These are phyloP conservation scores for Aspergillus bridgeri DNA, from an alignment of 495 filamentous ascomycete genomes.

Conservation along the genomic window DNA sequence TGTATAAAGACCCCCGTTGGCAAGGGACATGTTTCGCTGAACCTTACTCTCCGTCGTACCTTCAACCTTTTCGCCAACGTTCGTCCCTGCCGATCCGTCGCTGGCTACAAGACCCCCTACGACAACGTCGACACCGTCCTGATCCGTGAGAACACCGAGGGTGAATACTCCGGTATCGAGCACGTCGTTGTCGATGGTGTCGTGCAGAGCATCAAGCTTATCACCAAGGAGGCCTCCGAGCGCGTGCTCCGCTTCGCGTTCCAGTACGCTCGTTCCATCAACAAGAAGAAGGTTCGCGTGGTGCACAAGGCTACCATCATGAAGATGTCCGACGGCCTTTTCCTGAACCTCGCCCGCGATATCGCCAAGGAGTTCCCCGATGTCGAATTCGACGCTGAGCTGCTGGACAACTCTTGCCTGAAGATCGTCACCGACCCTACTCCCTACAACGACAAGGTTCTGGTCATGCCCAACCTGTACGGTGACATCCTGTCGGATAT, in stretches of 20 bases:
- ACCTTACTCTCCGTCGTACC: conserved; percentile 94
- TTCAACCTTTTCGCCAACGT: conserved; percentile 99
- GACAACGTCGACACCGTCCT: conserved; percentile 96
- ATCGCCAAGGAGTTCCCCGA: conserved; percentile 91
- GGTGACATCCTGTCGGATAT: conserved; percentile 99
- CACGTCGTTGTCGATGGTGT: conserved; percentile 97
- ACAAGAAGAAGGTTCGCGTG: conserved; percentile 90
- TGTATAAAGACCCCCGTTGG: conserved; percentile 83
- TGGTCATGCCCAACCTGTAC: conserved; percentile 99
- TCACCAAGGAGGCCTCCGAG: conserved; percentile 89
- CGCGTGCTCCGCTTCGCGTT: conserved; percentile 94
- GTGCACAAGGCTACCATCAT: conserved; percentile 99
- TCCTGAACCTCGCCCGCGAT: conserved; percentile 78
- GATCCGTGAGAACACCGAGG: conserved; percentile 99
- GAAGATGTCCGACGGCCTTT: conserved; percentile 99
- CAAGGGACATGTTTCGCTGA: conserved; percentile 98
- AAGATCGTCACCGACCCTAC: conserved; percentile 94
- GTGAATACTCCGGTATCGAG: conserved; percentile 99
- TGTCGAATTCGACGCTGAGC: conserved; percentile 91
- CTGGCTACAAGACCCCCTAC: conserved; percentile 97
- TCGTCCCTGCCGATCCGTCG: conserved; percentile 92
- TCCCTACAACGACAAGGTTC: conserved; percentile 97
- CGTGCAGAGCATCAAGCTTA: conserved; percentile 98
- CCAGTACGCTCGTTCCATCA: conserved; percentile 89
- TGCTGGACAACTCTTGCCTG: conserved; percentile 97